A percentile compares a stretch with the other conserved stretches of the same genome.
phyloP scores from a whole-genome alignment of 345 rosid species.

The Kernera saxatilis region DNA sequence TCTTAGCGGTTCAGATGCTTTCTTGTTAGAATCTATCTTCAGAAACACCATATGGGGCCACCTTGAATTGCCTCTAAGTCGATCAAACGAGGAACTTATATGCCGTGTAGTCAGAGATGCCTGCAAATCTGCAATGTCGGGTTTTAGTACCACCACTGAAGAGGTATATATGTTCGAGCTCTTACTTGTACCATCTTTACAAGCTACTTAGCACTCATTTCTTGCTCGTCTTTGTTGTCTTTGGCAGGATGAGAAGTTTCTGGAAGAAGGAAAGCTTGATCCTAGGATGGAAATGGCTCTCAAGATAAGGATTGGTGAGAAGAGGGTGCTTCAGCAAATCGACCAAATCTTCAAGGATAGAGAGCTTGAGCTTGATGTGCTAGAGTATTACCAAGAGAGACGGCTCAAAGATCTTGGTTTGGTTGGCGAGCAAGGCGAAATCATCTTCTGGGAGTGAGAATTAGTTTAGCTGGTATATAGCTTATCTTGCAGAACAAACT shows the following conservation, averaged over 20 bases:
- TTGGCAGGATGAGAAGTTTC: constrained; percentile 66
- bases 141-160: constrained; percentile 61
- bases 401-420: constrained; percentile 87
- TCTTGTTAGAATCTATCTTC: constrained; percentile 71
- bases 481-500: constrained; percentile 21
- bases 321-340: constrained; percentile 76
- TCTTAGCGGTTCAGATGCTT: constrained; percentile 67
- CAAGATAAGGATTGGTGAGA: constrained; percentile 72
- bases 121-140: constrained; percentile 82
- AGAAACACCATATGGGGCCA: constrained; percentile 83
- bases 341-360: constrained; percentile 56
- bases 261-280: constrained; percentile 42
- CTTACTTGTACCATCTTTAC: constrained; percentile 3
- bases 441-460: constrained; percentile 84
- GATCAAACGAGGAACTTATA: constrained; percentile 77
- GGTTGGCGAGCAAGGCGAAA: constrained; percentile 94
- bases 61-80: constrained; percentile 78
- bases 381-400: constrained; percentile 91
- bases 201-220: not conserved
- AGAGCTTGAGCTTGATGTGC: constrained; percentile 56
- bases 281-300: constrained; percentile 54
- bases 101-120: constrained; percentile 66
- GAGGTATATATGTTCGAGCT: constrained; percentile 41
- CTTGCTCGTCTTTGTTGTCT: not conserved
- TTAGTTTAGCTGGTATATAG: not conserved